A percentile compares a stretch with the other conserved stretches of the same genome.
phyloP scores from a whole-genome alignment of 495 filamentous ascomycete species.

The Talaromyces stipitatus region DNA sequence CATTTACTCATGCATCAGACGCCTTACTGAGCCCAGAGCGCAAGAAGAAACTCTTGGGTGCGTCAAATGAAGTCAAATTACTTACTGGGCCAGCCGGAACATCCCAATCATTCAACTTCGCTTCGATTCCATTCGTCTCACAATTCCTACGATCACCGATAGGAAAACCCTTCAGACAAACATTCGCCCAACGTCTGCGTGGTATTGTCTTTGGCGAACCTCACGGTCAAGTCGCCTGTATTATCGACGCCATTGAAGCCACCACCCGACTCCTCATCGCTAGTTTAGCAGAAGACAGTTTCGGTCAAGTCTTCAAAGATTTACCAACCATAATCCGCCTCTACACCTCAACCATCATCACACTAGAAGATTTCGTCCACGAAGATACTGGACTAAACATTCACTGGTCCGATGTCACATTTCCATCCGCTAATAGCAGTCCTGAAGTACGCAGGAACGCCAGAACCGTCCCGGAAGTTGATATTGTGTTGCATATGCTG shows the following conservation, averaged over 20 bases:
- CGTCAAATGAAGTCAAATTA: conserved; percentile 30
- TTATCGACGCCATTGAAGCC: conserved; percentile 63
- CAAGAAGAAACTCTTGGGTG: conserved; percentile 30
- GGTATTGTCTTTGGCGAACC: conserved; percentile 62
- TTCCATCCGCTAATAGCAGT: conserved; percentile 30
- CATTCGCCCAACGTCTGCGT: conserved; percentile 53
- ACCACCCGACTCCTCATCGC: conserved; percentile 60
- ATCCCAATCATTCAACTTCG: conserved; percentile 19
- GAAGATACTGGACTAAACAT: conserved; percentile 37
- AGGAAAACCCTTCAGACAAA: conserved; percentile 65
- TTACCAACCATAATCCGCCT: conserved; percentile 64
- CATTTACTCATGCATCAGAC: conserved; percentile 34
- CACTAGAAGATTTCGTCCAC: conserved; percentile 59
- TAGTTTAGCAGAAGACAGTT: conserved; percentile 76
- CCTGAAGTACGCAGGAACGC: conserved; percentile 32
- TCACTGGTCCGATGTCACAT: conserved; percentile 79
- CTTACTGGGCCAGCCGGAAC: conserved; percentile 24
- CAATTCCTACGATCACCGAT: conserved; percentile 40
- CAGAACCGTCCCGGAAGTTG: conserved; percentile 47
- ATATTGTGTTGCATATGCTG: conserved; percentile 52
- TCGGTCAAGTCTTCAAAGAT: conserved; percentile 74
- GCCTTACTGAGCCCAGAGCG: conserved; percentile 34
- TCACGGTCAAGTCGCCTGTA: conserved; percentile 52
- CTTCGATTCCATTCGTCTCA: conserved; percentile 28
- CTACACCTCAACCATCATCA: conserved; percentile 57